phyloP scores from a whole-genome alignment of 768 basidiomycete species.

The Galerina sulciceps region DNA sequence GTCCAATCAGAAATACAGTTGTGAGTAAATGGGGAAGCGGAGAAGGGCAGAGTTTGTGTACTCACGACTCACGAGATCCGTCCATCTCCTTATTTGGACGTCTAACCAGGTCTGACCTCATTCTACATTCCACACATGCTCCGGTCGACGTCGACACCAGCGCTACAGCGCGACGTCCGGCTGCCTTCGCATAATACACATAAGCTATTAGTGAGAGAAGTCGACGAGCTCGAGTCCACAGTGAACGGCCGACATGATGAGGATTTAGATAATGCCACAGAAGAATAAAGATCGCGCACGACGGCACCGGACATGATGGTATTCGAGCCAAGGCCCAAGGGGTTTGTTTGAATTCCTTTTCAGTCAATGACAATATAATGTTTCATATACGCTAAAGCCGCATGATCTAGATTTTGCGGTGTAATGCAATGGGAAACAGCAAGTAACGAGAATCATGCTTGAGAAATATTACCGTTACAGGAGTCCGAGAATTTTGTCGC shows the following conservation, averaged over 20 bases:
- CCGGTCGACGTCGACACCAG: constrained; percentile 5
- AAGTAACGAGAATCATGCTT: neutral
- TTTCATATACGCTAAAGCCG: neutral
- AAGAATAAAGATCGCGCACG: constrained; percentile 15
- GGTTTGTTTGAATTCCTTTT: neutral
- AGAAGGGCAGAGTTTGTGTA: constrained; percentile 11
- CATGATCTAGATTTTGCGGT: neutral
- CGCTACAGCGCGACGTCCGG: neutral
- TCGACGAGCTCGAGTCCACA: neutral
- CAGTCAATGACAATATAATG: neutral
- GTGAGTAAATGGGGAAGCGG: constrained; percentile 17
- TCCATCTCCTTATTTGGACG: constrained; percentile 15
- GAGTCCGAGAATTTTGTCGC: neutral
- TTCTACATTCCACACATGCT: constrained; percentile 16
- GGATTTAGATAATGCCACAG: neutral
- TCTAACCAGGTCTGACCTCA: constrained; percentile 15
- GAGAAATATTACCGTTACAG: neutral
- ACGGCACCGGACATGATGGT: constrained; percentile 24
- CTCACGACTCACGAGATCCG: constrained; percentile 29
- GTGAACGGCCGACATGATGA: neutral
- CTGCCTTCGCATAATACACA: neutral
- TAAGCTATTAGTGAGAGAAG: constrained; percentile 1
- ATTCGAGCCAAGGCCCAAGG: neutral
- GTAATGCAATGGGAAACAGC: neutral
- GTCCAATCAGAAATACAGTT: constrained; percentile 18